Conservation (phyloP, 768 basidiomycete species). For the Leccinum uliginosum region DNA sequence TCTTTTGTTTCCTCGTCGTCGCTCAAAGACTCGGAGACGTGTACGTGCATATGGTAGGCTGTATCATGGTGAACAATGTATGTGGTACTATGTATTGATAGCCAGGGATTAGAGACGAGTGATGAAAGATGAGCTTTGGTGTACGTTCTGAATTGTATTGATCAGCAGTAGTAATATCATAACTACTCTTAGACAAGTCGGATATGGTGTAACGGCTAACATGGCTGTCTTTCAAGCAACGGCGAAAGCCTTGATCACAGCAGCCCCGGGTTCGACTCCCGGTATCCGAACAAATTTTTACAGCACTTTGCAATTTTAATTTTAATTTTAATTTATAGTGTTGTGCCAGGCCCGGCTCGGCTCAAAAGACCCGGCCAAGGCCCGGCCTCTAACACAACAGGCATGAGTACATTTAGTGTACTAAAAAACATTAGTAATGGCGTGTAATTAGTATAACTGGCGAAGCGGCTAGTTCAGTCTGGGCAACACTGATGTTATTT, state of each 20-base stretch:
- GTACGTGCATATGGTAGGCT: background rate
- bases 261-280: constrained; percentile 35
- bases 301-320: too few relatives aligned
- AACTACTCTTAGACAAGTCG: constrained; percentile 8
- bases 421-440: too few relatives aligned
- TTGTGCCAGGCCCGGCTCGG: too few relatives aligned
- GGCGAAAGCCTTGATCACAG: constrained; percentile 21
- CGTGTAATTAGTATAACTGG: too few relatives aligned
- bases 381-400: too few relatives aligned
- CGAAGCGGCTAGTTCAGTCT: too few relatives aligned
- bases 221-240: constrained; percentile 31
- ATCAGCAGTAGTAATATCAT: background rate
- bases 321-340: too few relatives aligned
- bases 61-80: constrained; percentile 10
- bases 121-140: background rate
- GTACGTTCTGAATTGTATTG: too few relatives aligned
- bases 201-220: constrained; percentile 35
- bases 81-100: constrained; percentile 7
- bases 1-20: background rate
- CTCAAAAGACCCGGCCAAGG: too few relatives aligned
- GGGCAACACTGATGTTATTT: too few relatives aligned
- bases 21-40: background rate
- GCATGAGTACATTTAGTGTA: too few relatives aligned
- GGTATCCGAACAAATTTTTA: constrained; percentile 30
- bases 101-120: background rate